These are phyloP conservation scores for Fagopyrum esculentum DNA, from an alignment of 148 eudicot species.

Conservation along the genomic window DNA sequence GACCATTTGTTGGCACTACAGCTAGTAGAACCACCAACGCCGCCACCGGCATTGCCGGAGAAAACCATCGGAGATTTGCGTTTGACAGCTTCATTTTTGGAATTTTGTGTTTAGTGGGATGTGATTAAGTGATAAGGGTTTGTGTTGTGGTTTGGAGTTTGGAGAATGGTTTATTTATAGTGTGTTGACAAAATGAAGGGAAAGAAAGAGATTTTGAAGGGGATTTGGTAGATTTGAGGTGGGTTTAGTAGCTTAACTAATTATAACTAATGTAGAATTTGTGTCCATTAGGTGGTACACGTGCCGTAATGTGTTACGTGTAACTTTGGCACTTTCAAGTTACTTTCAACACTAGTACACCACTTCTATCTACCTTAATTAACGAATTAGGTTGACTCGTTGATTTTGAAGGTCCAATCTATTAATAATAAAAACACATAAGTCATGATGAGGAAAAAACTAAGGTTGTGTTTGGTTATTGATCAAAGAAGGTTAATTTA, in stretches of 20 bases:
- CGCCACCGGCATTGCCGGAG: not conserved
- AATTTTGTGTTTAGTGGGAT: not conserved
- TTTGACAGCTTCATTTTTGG: constrained; percentile 7
- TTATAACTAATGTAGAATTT: constrained; percentile 27
- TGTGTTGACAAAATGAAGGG: not conserved
- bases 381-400: too few relatives aligned
- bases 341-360: too few relatives aligned
- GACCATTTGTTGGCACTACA: constrained; percentile 22
- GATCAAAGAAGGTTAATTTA: too few relatives aligned
- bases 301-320: too few relatives aligned
- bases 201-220: not conserved
- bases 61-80: not conserved
- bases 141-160: not conserved
- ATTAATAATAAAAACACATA: too few relatives aligned
- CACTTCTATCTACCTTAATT: too few relatives aligned
- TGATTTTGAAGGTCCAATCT: too few relatives aligned
- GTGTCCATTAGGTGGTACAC: not conserved
- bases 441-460: too few relatives aligned
- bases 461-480: too few relatives aligned
- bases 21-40: constrained; percentile 10
- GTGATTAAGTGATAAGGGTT: not conserved
- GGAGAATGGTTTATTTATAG: constrained; percentile 6
- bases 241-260: constrained; percentile 60
- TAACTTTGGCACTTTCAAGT: too few relatives aligned
- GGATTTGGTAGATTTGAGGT: constrained; percentile 33